Evolutionary conservation across 371 early-diverging fungal species (phyloP).

Genomic region (Mortierella sp.): DNA sequence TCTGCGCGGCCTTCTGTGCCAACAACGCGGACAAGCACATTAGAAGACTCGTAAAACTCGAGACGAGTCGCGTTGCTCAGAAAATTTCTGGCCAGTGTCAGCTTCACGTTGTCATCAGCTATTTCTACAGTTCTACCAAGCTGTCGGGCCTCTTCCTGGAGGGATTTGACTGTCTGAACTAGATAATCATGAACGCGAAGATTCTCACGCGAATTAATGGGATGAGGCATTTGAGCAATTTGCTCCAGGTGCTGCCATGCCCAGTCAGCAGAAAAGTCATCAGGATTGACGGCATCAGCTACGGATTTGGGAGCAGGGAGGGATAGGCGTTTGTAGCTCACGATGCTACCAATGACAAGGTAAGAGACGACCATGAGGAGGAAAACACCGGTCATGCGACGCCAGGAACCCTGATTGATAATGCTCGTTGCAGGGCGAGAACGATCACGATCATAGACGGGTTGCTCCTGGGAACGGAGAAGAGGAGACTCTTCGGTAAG

Average conservation of each 20-base stretch:
- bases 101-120: conserved; percentile 57
- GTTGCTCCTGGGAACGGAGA: conserved; percentile 7
- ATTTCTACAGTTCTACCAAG: conserved; percentile 60
- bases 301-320: conserved; percentile 65
- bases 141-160: conserved; percentile 59
- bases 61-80: conserved; percentile 57
- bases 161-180: conserved; percentile 41
- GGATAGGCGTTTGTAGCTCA: conserved; percentile 49
- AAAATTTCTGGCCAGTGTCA: conserved; percentile 32
- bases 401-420: conserved; percentile 55
- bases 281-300: conserved; percentile 51
- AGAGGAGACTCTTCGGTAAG: conserved; percentile 38
- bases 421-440: conserved; percentile 13
- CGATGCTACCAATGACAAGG: conserved; percentile 42
- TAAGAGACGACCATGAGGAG: conserved; percentile 49
- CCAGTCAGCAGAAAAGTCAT: conserved; percentile 64
- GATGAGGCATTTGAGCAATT: conserved; percentile 66
- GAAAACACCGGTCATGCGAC: conserved; percentile 53
- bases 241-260: conserved; percentile 67
- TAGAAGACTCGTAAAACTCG: conserved; percentile 64
- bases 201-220: conserved; percentile 66
- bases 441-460: background rate
- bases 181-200: conserved; percentile 50
- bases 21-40: conserved; percentile 63
- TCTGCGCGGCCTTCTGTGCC: conserved; percentile 59